Evolutionary conservation across 176 grass and related monocot genomes (phyloP).

Genomic region (Tillandsia leiboldiana): DNA sequence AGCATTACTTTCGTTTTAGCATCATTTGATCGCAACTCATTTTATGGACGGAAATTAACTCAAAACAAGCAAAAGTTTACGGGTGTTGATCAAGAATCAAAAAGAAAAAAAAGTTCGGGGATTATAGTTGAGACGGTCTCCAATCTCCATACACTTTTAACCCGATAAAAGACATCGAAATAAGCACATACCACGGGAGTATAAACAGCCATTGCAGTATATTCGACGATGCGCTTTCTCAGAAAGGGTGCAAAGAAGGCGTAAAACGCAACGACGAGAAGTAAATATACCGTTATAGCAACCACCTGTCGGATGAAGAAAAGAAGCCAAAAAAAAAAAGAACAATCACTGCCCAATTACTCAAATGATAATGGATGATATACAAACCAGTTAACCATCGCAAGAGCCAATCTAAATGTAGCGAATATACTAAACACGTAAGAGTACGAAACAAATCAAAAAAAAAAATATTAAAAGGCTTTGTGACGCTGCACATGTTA

Average conservation of each 20-base stretch:
- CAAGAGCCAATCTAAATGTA: no score
- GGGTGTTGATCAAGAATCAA: no score
- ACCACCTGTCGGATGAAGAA: slow-evolving; percentile 46
- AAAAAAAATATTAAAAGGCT: no score
- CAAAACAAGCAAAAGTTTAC: not conserved
- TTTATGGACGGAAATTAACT: not conserved
- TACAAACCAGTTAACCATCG: no score
- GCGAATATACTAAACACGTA: no score
- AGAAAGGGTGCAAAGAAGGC: slow-evolving; percentile 97
- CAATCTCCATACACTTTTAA: not conserved
- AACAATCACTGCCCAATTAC: slow-evolving; percentile 9
- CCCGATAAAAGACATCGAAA: slow-evolving; percentile 3
- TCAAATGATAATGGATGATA: not conserved
- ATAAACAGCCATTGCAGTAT: slow-evolving; percentile 65
- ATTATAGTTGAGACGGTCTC: no score
- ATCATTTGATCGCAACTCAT: not conserved
- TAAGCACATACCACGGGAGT: slow-evolving; percentile 70
- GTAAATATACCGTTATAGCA: slow-evolving; percentile 88
- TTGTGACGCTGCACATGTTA: no score
- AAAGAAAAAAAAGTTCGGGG: no score
- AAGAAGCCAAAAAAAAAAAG: slow-evolving; percentile 1
- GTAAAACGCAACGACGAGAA: slow-evolving; percentile 95
- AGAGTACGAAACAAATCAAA: no score
- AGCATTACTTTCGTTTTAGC: no score
- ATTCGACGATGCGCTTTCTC: slow-evolving; percentile 53